These are phyloP conservation scores for Pneumocystis jirovecii DNA, from an alignment of 1,139 yeast species.

Conservation along the genomic window DNA sequence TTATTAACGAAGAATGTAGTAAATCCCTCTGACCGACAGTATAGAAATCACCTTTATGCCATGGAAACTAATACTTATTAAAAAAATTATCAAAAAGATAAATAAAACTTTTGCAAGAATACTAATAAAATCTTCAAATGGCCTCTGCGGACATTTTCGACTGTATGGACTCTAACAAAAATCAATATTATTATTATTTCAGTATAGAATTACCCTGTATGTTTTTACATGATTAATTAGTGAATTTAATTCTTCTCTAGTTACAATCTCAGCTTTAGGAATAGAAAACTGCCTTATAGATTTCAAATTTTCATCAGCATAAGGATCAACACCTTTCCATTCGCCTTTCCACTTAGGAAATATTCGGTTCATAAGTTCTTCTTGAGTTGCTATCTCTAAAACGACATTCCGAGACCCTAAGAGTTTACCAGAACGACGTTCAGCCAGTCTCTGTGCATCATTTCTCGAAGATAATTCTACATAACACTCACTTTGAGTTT, in stretches of 20 bases:
- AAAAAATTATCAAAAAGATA: neutral
- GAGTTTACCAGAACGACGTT: constrained; percentile 3
- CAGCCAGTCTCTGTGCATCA: constrained; percentile 11
- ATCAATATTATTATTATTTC: neutral
- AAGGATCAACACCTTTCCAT: constrained; percentile 1
- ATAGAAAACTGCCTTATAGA: constrained; percentile 1
- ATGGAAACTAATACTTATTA: neutral
- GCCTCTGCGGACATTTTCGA: neutral
- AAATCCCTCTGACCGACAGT: neutral
- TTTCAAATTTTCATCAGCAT: neutral
- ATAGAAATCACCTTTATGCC: constrained; percentile 1
- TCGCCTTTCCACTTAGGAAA: constrained; percentile 2
- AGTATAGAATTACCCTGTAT: neutral
- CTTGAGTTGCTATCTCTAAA: neutral
- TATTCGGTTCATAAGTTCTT: constrained; percentile 1
- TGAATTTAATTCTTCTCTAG: constrained; percentile 2
- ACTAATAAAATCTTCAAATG: constrained; percentile 1
- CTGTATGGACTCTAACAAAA: neutral
- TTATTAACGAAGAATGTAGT: neutral
- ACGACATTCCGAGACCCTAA: constrained; percentile 7
- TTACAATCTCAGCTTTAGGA: constrained; percentile 1
- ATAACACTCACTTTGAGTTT: constrained; percentile 8
- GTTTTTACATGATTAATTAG: constrained; percentile 1
- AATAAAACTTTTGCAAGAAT: neutral
- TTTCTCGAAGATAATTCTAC: constrained; percentile 5